Conservation (phyloP, 2,329 filamentous ascomycete species). For the Penicillium sp. region DNA sequence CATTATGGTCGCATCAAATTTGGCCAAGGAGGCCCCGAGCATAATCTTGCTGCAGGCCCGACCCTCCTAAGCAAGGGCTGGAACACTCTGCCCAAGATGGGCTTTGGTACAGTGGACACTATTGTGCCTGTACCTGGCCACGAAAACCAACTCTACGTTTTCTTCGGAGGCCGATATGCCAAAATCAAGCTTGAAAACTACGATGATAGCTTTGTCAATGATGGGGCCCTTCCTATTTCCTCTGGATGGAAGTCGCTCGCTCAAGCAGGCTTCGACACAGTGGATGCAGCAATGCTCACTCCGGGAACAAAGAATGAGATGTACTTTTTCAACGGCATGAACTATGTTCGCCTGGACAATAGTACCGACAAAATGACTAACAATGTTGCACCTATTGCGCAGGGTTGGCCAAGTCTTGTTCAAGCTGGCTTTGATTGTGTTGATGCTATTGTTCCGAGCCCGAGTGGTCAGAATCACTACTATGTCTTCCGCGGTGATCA, state of each 20-base stretch:
- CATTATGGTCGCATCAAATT: background rate
- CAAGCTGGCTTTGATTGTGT: conserved; percentile 2
- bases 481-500: background rate
- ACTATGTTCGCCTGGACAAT: conserved; percentile 1
- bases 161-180: background rate
- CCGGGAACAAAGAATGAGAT: background rate
- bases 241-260: background rate
- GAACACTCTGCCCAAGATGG: background rate
- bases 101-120: background rate
- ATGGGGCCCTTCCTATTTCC: background rate
- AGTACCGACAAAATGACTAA: background rate
- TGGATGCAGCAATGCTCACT: background rate
- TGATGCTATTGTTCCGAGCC: background rate
- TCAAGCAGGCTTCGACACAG: background rate
- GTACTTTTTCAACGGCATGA: conserved; percentile 1
- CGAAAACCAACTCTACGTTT: background rate
- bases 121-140: background rate
- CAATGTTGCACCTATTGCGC: background rate
- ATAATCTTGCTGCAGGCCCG: background rate
- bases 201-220: background rate
- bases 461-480: background rate
- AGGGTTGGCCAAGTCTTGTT: background rate
- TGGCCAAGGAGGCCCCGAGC: background rate
- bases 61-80: background rate
- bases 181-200: conserved; percentile 3